Evolutionary conservation across 139 green algal species (phyloP), one percentile per base, ranked within the genome.

Genomic region (Micromonas commoda): DNA sequence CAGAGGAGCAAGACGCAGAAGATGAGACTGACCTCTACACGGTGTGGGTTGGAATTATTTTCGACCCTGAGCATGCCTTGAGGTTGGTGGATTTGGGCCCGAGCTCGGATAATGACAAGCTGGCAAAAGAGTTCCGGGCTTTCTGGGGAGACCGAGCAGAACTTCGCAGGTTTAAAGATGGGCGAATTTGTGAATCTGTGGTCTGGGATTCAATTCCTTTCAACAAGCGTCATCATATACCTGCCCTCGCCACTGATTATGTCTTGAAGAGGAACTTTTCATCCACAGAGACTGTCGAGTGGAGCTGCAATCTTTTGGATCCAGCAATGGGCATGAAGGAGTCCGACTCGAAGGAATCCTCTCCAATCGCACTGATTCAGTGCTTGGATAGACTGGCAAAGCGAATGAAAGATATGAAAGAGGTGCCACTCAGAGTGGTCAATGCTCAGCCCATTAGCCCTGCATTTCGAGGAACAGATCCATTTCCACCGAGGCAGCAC

Each of bases 401-500:
- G 38, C 68, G 68, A 38, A 75, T 75, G 68, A 61, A 63, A 63
- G 68, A 75, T 39, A 35, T 75, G 68, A 75, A 75, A 63, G 68
- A 75, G 5, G 32, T 75, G 37, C 68, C 68, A 13, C 68, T 75
- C 20, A 75, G 61, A 63, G 68, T 75, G 13, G 31, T 61, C 20
- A 75, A 75, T 26, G 35, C 61, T 19, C 68, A 75, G 34, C 68
- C 68, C 6, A 16, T 75, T 16, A 63, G 37, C 3, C 37, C 26
- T 2, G 68, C 68, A 33, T 75, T 75, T 63, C 68, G 68, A 24
- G 68, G 68, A 35, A 63, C 37, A 32, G 68, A 75, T 75, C 68
- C 68, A 16, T 75, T 63, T 32, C 68, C 68, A 31, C 68, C 68
- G 4, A 60, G 32, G 35, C 68, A 38, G 1, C 68, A 75, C 61